phyloP scores from a whole-genome alignment of 164 flowering plant genomes.

The Amborella trichopoda region DNA sequence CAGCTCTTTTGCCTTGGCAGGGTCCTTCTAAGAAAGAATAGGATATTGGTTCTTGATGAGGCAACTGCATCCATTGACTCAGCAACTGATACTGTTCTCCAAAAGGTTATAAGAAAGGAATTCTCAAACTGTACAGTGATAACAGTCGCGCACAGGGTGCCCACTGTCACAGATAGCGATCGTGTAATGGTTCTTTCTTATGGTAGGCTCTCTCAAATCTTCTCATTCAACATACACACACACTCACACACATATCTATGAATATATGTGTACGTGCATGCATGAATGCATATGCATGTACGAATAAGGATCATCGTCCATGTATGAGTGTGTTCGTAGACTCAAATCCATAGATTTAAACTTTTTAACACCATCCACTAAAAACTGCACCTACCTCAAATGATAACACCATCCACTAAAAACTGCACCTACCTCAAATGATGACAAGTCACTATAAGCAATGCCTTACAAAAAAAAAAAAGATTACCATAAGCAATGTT shows the following conservation, averaged over 20 bases:
- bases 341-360: too few relatives aligned
- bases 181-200: slow-evolving; percentile 85
- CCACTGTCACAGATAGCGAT: slow-evolving; percentile 79
- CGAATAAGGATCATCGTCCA: too few relatives aligned
- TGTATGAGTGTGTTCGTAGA: too few relatives aligned
- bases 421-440: too few relatives aligned
- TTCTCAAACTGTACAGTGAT: slow-evolving; percentile 59
- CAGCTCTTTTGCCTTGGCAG: slow-evolving; percentile 80
- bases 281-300: too few relatives aligned
- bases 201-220: slow-evolving; percentile 25
- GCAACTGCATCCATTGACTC: slow-evolving; percentile 90
- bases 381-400: too few relatives aligned
- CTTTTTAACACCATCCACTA: too few relatives aligned
- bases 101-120: slow-evolving; percentile 57
- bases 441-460: too few relatives aligned
- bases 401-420: too few relatives aligned
- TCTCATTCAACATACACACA: background rate
- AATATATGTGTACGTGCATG: background rate
- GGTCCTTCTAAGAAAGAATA: slow-evolving; percentile 50
- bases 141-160: slow-evolving; percentile 83
- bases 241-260: background rate
- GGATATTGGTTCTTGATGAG: slow-evolving; percentile 74
- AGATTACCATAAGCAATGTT: too few relatives aligned
- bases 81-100: slow-evolving; percentile 67
- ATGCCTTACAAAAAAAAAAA: too few relatives aligned